A percentile compares a stretch with the other conserved stretches of the same genome.
Evolutionary conservation across 352 stramenopile species (phyloP).

Genomic region (Phytophthora crassamura): DNA sequence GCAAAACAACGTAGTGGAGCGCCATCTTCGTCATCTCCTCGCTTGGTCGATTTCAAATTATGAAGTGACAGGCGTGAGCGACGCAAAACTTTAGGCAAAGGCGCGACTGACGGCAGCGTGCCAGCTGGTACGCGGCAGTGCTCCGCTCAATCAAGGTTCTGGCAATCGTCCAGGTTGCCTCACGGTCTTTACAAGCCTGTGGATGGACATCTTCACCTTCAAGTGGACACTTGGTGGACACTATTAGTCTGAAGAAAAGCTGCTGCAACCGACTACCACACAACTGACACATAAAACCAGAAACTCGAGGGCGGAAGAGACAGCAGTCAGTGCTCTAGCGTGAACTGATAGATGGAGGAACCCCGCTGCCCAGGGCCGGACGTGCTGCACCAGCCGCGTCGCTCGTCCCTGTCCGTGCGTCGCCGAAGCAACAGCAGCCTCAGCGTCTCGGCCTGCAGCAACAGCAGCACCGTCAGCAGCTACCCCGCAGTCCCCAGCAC

Average conservation of each 20-base stretch:
- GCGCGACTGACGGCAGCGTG: neutral
- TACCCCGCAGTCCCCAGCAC: conserved; percentile 19
- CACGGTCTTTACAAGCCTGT: neutral
- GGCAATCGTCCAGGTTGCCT: conserved; percentile 6
- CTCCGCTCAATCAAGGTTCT: conserved; percentile 11
- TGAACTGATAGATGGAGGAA: conserved; percentile 15
- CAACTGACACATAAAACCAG: neutral
- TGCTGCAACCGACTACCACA: no score
- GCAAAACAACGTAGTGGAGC: conserved; percentile 2
- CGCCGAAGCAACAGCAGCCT: conserved; percentile 37
- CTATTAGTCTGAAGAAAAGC: no score
- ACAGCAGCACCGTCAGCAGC: conserved; percentile 33
- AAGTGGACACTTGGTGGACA: conserved; percentile 6
- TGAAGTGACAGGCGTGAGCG: neutral
- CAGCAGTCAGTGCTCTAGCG: neutral
- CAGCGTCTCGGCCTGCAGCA: conserved; percentile 46
- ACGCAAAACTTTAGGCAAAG: conserved; percentile 18
- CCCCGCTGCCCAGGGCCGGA: conserved; percentile 20
- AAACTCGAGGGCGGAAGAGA: conserved; percentile 8
- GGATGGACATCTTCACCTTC: conserved; percentile 15
- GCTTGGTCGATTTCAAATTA: conserved; percentile 2
- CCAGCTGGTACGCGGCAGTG: conserved; percentile 23
- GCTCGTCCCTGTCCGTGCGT: conserved; percentile 32
- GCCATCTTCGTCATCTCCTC: conserved; percentile 6
- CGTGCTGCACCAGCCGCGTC: conserved; percentile 8